Percentiles rank a stretch among this genome's conserved stretches.
Conservation (phyloP, 306 rosid genomes). For the Oxytropis ochrocephala region DNA sequence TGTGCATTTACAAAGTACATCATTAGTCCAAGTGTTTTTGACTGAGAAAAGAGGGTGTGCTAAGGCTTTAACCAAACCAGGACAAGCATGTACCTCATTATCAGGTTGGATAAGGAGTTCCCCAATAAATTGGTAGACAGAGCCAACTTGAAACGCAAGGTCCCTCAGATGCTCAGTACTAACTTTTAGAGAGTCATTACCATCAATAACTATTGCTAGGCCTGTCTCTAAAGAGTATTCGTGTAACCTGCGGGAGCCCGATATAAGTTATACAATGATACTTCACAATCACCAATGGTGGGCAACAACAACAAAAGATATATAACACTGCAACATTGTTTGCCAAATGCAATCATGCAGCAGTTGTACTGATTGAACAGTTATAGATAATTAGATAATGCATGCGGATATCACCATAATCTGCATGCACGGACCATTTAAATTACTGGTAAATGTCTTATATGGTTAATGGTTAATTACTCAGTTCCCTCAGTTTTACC, state of each 20-base stretch:
- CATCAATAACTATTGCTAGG: conserved; percentile 51
- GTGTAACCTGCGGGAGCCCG: conserved; percentile 37
- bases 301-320: not conserved
- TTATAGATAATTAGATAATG: not conserved
- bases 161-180: conserved; percentile 53
- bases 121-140: conserved; percentile 78
- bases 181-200: conserved; percentile 44
- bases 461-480: not conserved
- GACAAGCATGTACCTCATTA: conserved; percentile 44
- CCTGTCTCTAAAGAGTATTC: conserved; percentile 60
- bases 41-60: not conserved
- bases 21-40: not conserved
- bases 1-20: not conserved
- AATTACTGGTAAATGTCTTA: not conserved
- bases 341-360: conserved; percentile 15
- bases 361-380: not conserved
- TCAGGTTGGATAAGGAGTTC: conserved; percentile 63
- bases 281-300: not conserved
- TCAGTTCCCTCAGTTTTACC: not conserved
- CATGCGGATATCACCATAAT: conserved; percentile 4
- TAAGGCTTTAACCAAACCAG: not conserved
- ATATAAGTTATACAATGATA: conserved; percentile 5
- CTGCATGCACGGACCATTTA: conserved; percentile 13
- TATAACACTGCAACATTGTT: not conserved
- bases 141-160: conserved; percentile 54